Conservation (phyloP, 768 basidiomycete genomes). For the Podaxis pistillaris region DNA sequence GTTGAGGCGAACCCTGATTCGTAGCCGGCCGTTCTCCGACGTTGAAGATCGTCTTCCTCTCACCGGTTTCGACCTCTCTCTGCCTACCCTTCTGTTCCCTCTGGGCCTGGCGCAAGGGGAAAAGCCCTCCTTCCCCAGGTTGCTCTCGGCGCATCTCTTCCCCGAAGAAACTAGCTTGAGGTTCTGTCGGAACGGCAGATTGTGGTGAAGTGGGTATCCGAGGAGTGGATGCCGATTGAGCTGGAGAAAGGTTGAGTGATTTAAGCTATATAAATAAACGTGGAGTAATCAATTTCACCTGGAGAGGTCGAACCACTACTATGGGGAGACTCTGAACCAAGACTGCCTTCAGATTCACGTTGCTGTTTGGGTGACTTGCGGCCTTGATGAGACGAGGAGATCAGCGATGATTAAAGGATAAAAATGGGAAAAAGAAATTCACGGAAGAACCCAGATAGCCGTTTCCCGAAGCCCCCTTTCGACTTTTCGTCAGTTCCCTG, state of each 20-base stretch:
- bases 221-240: no score
- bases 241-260: no score
- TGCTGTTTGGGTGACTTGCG: not conserved
- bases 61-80: not conserved
- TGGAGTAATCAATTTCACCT: not conserved
- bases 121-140: not conserved
- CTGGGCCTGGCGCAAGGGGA: not conserved
- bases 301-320: not conserved
- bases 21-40: not conserved
- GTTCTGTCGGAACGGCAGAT: not conserved
- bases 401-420: not conserved
- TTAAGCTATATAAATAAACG: no score
- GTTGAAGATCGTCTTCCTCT: not conserved
- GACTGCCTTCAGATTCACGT: not conserved
- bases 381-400: not conserved
- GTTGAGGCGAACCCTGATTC: not conserved
- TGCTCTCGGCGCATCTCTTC: no score
- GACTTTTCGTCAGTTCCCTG: not conserved
- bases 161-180: not conserved
- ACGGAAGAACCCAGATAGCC: not conserved
- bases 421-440: not conserved
- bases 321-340: not conserved
- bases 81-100: slow-evolving; percentile 8
- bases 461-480: not conserved
- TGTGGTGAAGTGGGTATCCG: no score